A percentile compares a stretch with the other conserved stretches of the same genome.
Conservation (phyloP, 2,329 filamentous ascomycete genomes). For the Stachybotrys echinatus region DNA sequence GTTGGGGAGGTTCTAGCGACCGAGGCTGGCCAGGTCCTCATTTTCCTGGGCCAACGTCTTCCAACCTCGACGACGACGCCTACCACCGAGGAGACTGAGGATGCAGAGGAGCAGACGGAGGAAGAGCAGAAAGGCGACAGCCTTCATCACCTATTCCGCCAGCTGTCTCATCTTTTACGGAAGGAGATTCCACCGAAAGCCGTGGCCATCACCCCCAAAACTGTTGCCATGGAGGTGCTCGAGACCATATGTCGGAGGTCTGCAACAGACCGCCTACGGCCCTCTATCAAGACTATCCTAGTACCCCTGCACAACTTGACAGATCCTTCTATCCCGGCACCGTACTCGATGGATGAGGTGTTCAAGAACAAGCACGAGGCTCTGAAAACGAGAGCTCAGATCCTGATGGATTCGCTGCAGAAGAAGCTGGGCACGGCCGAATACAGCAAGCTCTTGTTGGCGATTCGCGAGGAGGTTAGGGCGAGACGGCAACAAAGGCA, state of each 20-base stretch:
- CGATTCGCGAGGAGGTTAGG: conserved; percentile 68
- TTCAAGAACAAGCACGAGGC: conserved; percentile 67
- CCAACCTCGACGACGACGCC: conserved; percentile 27
- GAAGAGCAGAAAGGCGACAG: conserved; percentile 38
- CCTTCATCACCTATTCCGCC: conserved; percentile 72
- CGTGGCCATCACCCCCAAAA: conserved; percentile 65
- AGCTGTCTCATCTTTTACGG: conserved; percentile 73
- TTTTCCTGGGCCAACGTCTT: conserved; percentile 67
- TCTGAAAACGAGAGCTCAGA: conserved; percentile 66
- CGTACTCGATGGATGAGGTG: conserved; percentile 63
- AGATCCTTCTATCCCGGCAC: conserved; percentile 67
- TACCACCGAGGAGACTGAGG: conserved; percentile 31
- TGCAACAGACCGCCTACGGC: conserved; percentile 48
- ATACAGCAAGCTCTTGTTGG: conserved; percentile 70
- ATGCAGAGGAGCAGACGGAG: conserved; percentile 30
- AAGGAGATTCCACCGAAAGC: conserved; percentile 64
- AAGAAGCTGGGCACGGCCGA: conserved; percentile 75
- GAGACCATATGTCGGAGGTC: conserved; percentile 63
- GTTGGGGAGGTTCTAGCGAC: conserved; percentile 71
- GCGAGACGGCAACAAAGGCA: conserved; percentile 68
- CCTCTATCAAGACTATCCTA: conserved; percentile 57
- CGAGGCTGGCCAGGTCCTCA: conserved; percentile 74
- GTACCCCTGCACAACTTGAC: conserved; percentile 74
- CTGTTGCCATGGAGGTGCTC: conserved; percentile 68
- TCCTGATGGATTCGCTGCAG: conserved; percentile 77